Evolutionary conservation across 805 yeast genomes (phyloP).

Genomic region (Yamadazyma phyllophila): DNA sequence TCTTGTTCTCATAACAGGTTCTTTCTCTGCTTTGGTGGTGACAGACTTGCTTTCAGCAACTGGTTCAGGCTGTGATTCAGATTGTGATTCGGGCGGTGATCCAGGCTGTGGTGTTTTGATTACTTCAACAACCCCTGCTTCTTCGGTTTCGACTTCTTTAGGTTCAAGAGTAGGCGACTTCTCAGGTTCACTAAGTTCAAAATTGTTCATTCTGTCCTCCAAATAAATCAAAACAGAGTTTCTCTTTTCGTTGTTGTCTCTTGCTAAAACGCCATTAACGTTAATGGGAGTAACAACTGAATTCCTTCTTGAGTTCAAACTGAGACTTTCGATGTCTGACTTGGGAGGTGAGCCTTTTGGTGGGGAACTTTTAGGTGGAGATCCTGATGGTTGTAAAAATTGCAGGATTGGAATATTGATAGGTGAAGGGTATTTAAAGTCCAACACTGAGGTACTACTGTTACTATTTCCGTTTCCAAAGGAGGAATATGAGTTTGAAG

Average conservation of each 20-base stretch:
- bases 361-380: slow-evolving; percentile 11
- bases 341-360: slow-evolving; percentile 10
- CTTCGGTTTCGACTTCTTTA: not conserved
- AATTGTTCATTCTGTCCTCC: slow-evolving; percentile 43
- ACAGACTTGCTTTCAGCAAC: not conserved
- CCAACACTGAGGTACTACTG: slow-evolving; percentile 35
- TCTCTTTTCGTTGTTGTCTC: slow-evolving; percentile 29
- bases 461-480: slow-evolving; percentile 17
- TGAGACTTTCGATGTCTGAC: slow-evolving; percentile 12
- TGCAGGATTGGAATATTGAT: slow-evolving; percentile 23
- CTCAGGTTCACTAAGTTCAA: slow-evolving; percentile 13
- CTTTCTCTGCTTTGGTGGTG: not conserved
- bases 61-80: not conserved
- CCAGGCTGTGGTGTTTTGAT: not conserved
- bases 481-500: slow-evolving; percentile 45
- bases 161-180: not conserved
- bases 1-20: slow-evolving; percentile 15
- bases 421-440: slow-evolving; percentile 32
- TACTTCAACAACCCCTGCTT: not conserved
- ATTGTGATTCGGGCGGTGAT: not conserved
- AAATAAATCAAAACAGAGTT: slow-evolving; percentile 41
- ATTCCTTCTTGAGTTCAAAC: slow-evolving; percentile 28
- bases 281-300: slow-evolving; percentile 43
- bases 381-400: slow-evolving; percentile 10
- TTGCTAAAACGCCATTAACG: slow-evolving; percentile 43